Percentiles rank a stretch among this genome's conserved stretches.
These are phyloP conservation scores for Tetrapisispora pingtungensis DNA, from an alignment of 805 yeast genomes.

Conservation along the genomic window DNA sequence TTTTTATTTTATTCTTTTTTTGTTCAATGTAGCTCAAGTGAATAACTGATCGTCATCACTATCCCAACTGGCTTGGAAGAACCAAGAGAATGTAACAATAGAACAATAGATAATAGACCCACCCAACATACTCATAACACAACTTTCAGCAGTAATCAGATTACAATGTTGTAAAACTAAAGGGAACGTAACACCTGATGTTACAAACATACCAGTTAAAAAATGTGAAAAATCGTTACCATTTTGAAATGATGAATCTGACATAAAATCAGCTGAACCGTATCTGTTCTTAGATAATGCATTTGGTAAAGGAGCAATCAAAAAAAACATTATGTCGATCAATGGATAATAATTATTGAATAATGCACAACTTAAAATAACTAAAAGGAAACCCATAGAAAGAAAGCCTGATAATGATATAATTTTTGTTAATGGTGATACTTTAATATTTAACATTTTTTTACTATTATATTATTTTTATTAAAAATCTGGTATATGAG, in stretches of 20 bases:
- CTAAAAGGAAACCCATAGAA: slow-evolving; percentile 82
- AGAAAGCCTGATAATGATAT: slow-evolving; percentile 38
- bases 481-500: too few relatives aligned
- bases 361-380: slow-evolving; percentile 78
- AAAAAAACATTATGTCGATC: slow-evolving; percentile 55
- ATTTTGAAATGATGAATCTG: slow-evolving; percentile 35
- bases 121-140: slow-evolving; percentile 68
- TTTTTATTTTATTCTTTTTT: too few relatives aligned
- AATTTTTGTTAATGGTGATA: slow-evolving; percentile 28
- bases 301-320: slow-evolving; percentile 65
- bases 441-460: slow-evolving; percentile 21
- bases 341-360: slow-evolving; percentile 89
- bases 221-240: slow-evolving; percentile 75
- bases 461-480: too few relatives aligned
- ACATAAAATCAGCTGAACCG: slow-evolving; percentile 51
- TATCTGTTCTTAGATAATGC: slow-evolving; percentile 38
- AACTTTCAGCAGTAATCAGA: slow-evolving; percentile 60
- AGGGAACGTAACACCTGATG: slow-evolving; percentile 70
- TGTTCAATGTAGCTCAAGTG: slow-evolving; percentile 9
- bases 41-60: slow-evolving; percentile 36
- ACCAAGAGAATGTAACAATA: slow-evolving; percentile 70
- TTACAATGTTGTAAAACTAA: slow-evolving; percentile 65
- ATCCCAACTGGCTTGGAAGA: slow-evolving; percentile 40
- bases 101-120: slow-evolving; percentile 79
- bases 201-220: slow-evolving; percentile 62